These are phyloP conservation scores for Chlamydomonas incerta DNA, from an alignment of 139 green algal genomes.

Conservation along the genomic window DNA sequence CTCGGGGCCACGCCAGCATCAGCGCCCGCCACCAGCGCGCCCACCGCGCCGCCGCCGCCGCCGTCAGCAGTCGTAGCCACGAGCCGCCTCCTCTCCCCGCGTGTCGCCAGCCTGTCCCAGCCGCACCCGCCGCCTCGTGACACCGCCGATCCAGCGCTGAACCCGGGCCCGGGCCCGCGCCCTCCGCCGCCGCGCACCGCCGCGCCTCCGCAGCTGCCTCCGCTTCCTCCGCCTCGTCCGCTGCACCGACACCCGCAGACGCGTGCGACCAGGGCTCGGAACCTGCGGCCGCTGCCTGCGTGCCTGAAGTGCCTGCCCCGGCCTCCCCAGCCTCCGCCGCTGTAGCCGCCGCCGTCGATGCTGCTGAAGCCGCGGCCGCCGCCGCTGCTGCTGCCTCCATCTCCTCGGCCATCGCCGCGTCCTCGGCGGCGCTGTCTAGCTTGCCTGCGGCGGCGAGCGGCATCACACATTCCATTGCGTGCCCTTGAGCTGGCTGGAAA, in stretches of 20 bases:
- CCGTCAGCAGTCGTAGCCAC: conserved; percentile 10
- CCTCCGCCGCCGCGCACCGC: background rate
- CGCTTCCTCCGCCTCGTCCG: background rate
- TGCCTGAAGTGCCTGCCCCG: too few relatives aligned
- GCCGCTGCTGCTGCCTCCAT: background rate
- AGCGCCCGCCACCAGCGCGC: background rate
- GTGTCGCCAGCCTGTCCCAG: background rate
- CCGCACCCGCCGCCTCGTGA: background rate
- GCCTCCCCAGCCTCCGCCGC: background rate
- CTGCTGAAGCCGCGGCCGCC: background rate
- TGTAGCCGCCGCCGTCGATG: background rate
- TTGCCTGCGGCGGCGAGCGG: too few relatives aligned
- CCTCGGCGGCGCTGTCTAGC: conserved; percentile 30
- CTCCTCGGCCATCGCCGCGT: background rate
- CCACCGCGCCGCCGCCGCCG: conserved; percentile 8
- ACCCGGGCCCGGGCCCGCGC: background rate
- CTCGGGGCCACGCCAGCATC: conserved; percentile 1
- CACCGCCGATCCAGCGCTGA: background rate
- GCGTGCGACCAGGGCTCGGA: too few relatives aligned
- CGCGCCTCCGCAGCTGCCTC: background rate
- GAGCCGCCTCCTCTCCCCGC: background rate
- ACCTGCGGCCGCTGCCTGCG: too few relatives aligned
- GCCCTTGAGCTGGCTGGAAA: too few relatives aligned
- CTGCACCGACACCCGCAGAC: too few relatives aligned
- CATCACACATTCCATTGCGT: too few relatives aligned